Evolutionary conservation across 106 monocot genomes (phyloP), one percentile per base, ranked within the genome.

Genomic region (Dendrobium huoshanense): DNA sequence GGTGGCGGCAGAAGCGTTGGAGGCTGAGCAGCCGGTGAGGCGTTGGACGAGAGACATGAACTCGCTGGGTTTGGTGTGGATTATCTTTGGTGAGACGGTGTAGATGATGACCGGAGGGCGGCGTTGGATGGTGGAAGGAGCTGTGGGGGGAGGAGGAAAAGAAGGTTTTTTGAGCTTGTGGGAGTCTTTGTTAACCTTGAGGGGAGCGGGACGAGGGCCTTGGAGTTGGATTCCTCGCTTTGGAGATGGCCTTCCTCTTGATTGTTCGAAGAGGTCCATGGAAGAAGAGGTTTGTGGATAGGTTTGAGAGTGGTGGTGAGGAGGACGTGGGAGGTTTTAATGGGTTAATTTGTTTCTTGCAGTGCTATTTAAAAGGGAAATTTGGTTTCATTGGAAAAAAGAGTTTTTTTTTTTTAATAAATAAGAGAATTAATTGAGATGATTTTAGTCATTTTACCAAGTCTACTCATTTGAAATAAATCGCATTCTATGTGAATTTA

Each of bases 1-100:
- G 2, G 56, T 1, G 55, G 27, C 56, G 31, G 78, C 40, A 20
- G 78, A 2, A 1, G 54, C 67, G 55, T 73, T 25, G 27, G 68
- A 68, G 9, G 79, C 41, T 1, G 79, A 25, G 64, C 61, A 64
- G 59, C 79, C 79, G n/a, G 80, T 80, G 5, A 80, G 80, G 54
- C 73, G 73, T 19, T 80, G 80, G 4, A 80, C 73, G 18, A 80
- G 80, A 13, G 80, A 80, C 80, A 80, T 80, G 80, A 80, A 80
- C 73, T 80, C 80, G 73, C 73, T 74, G 13, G 80, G 80, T 27
- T 80, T 73, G 0, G 80, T 55, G 55, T 80, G 80, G 80, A 80
- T 73, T 54, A 80, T 29, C 22, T 80, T 80, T 1, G 80, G 80
- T 1, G 80, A 80, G 9, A 73, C 55, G 55, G 73, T 73, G 80